These are phyloP conservation scores for Septoria linicola DNA, from an alignment of 2,329 filamentous ascomycete species.

Conservation along the genomic window DNA sequence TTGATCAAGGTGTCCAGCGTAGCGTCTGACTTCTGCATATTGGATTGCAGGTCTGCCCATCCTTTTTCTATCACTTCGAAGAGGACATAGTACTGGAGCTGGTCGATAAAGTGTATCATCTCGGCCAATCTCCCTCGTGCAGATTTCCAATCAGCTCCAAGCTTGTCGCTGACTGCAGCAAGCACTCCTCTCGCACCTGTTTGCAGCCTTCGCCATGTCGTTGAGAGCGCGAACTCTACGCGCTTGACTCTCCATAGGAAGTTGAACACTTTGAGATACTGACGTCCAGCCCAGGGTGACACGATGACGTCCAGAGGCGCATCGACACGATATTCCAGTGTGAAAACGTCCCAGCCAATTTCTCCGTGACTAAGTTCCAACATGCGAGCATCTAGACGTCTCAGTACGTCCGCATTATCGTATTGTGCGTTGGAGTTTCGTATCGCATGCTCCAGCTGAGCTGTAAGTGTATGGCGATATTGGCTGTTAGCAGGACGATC, in stretches of 20 bases:
- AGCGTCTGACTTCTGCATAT: conserved; percentile 72
- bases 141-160: conserved; percentile 72
- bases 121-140: conserved; percentile 87
- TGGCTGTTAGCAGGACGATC: conserved; percentile 95
- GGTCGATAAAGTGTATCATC: conserved; percentile 97
- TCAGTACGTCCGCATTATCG: conserved; percentile 86
- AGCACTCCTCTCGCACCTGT: conserved; percentile 91
- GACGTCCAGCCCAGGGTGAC: conserved; percentile 89
- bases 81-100: conserved; percentile 96
- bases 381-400: conserved; percentile 95
- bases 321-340: conserved; percentile 96
- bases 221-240: conserved; percentile 88
- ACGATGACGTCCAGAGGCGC: conserved; percentile 95
- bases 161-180: conserved; percentile 67
- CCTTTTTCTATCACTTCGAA: conserved; percentile 98
- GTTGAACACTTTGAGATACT: conserved; percentile 99
- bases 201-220: conserved; percentile 93
- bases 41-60: conserved; percentile 85
- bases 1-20: conserved; percentile 94
- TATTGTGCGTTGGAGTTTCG: conserved; percentile 96
- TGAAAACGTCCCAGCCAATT: conserved; percentile 99
- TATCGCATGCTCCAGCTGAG: conserved; percentile 96
- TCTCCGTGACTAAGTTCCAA: conserved; percentile 93
- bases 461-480: conserved; percentile 93
- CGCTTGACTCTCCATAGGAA: conserved; percentile 98